Evolutionary conservation across 2,329 filamentous ascomycete species (phyloP).

Genomic region (Zymoseptoria pseudotritici): DNA sequence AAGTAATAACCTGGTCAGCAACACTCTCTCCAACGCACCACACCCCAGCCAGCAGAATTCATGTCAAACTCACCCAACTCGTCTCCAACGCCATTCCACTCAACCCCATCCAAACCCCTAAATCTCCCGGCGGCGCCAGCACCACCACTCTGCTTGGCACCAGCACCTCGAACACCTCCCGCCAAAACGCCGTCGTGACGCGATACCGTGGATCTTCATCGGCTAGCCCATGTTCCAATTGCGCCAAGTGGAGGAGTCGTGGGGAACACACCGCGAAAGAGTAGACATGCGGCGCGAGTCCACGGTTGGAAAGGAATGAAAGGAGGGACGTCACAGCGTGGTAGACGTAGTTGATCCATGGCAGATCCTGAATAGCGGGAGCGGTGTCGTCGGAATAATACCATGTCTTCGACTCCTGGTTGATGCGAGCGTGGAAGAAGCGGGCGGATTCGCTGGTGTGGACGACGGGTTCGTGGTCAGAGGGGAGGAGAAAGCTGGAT

Average conservation of each 20-base stretch:
- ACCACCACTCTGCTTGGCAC: constrained; percentile 41
- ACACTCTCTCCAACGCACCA: neutral
- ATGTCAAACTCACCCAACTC: neutral
- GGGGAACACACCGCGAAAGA: neutral
- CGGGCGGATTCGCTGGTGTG: constrained; percentile 1
- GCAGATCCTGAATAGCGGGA: neutral
- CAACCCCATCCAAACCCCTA: constrained; percentile 32
- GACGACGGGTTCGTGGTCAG: neutral
- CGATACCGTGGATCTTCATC: neutral
- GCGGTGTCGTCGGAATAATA: too few relatives aligned
- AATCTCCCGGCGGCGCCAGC: constrained; percentile 52
- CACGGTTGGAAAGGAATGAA: constrained; percentile 12
- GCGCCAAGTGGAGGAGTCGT: too few relatives aligned
- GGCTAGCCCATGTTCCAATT: too few relatives aligned
- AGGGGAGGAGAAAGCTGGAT: neutral
- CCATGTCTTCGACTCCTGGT: neutral
- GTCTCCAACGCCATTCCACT: neutral
- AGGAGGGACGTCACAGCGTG: constrained; percentile 20
- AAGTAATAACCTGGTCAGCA: neutral
- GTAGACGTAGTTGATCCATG: constrained; percentile 10
- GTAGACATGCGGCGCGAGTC: constrained; percentile 3
- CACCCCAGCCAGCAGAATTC: too few relatives aligned
- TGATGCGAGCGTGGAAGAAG: neutral
- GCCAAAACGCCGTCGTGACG: constrained; percentile 38
- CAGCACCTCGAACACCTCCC: constrained; percentile 46